Evolutionary conservation across 257 asterid genomes (phyloP).

Genomic region (Solanum chiquidenum): DNA sequence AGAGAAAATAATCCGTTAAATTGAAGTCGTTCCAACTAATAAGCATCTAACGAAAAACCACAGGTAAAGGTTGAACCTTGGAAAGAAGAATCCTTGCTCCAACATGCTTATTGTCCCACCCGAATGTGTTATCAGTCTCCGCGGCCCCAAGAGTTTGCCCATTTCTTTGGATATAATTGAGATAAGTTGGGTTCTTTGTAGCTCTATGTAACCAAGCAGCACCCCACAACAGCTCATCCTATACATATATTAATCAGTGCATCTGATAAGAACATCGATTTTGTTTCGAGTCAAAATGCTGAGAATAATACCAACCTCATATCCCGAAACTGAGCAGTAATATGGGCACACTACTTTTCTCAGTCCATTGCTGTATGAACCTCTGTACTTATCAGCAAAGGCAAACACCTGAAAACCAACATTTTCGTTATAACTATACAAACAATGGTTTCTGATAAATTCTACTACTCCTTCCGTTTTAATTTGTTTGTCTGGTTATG

Average conservation of each 20-base stretch:
- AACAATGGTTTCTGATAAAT: not conserved
- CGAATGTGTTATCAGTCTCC: slow-evolving; percentile 78
- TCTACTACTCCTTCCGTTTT: not conserved
- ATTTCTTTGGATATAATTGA: slow-evolving; percentile 74
- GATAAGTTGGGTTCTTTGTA: slow-evolving; percentile 56
- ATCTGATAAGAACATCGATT: not conserved
- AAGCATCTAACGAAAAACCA: not conserved
- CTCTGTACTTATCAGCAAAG: slow-evolving; percentile 88
- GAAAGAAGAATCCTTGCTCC: slow-evolving; percentile 94
- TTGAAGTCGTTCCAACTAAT: not conserved
- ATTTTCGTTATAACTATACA: not conserved
- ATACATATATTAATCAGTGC: not conserved
- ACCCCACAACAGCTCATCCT: slow-evolving; percentile 99
- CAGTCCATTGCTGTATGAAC: slow-evolving; percentile 65
- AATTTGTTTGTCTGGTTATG: not conserved
- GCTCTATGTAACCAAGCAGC: slow-evolving; percentile 98
- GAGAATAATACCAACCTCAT: slow-evolving; percentile 37
- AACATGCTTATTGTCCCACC: slow-evolving; percentile 98
- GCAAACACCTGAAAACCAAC: slow-evolving; percentile 54
- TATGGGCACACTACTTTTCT: slow-evolving; percentile 69
- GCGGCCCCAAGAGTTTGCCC: slow-evolving; percentile 91
- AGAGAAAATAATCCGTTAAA: not conserved
- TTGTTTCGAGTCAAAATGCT: not conserved
- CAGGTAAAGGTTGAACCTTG: slow-evolving; percentile 31
- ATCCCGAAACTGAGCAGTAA: slow-evolving; percentile 90